A percentile compares a stretch with the other conserved stretches of the same genome.
These are phyloP conservation scores for Kodamaea hsintzibuensis DNA, from an alignment of 805 yeast species.

Conservation along the genomic window DNA sequence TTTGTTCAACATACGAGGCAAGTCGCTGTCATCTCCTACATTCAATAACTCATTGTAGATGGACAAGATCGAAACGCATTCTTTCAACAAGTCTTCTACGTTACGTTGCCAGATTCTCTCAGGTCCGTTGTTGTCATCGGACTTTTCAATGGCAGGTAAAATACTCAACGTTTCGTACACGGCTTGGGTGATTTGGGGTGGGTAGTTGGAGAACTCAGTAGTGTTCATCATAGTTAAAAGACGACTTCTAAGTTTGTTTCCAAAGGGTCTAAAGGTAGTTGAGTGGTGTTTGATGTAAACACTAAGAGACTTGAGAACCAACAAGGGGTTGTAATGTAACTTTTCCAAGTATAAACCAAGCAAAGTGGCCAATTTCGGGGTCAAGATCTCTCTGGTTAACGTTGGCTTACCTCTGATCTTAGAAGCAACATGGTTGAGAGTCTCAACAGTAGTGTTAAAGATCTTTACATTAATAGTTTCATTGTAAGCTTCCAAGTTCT, in stretches of 20 bases:
- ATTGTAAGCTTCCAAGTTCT: conserved; percentile 40
- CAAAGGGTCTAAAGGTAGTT: conserved; percentile 80
- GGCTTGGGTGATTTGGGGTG: conserved; percentile 36
- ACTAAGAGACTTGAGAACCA: conserved; percentile 35
- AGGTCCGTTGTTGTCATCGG: conserved; percentile 30
- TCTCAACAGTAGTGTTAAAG: conserved; percentile 38
- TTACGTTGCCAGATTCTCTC: conserved; percentile 48
- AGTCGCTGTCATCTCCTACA: conserved; percentile 54
- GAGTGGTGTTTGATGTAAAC: conserved; percentile 57
- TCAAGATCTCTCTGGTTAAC: conserved; percentile 76
- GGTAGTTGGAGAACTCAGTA: conserved; percentile 39
- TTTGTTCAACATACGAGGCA: conserved; percentile 37
- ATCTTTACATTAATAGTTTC: conserved; percentile 36
- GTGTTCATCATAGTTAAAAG: conserved; percentile 37
- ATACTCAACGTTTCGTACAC: conserved; percentile 54
- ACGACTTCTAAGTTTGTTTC: conserved; percentile 56
- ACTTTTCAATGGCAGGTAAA: conserved; percentile 57
- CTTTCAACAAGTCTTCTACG: conserved; percentile 49
- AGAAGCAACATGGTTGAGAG: conserved; percentile 42
- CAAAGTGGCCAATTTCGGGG: conserved; percentile 72
- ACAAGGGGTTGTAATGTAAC: conserved; percentile 28
- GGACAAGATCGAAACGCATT: conserved; percentile 54
- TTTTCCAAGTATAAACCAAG: conserved; percentile 53
- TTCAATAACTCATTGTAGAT: conserved; percentile 62
- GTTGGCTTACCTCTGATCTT: conserved; percentile 78